Base-by-base conservation (phyloP, 2,329 filamentous ascomycete genomes). In the Alternaria brassicae region DNA sequence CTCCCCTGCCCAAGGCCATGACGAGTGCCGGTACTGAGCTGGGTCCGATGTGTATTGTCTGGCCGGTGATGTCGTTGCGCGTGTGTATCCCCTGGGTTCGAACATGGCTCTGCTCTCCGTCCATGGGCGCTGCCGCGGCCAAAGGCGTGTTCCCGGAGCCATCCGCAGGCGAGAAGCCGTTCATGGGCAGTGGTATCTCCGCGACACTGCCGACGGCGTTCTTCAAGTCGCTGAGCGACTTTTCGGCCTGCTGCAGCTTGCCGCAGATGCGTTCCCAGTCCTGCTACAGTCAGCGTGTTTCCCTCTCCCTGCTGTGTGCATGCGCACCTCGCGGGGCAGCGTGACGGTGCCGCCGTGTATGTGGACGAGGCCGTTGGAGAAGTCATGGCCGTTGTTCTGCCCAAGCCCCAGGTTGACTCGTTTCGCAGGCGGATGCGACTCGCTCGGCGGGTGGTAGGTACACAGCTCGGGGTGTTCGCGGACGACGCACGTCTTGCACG, bases 1-100 rank as follows among this genome's bases (percentile, higher is more conserved):
- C 77, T 5, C 79, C 80, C 56, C 80, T 72, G 12, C 81, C 80
- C 44, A 83, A 58, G 6, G 80, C 79, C 76, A 84, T 83, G 32
- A 89, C 84, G 60, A 88, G 84, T 10, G 86, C 86, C 12, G 88
- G 81, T 1, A 88, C 85, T 0, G 86, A 89, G 58, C 85, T 82
- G 32, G 85, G 86, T 15, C 86, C 86, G 30, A 89, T 76, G 71
- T 89, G 86, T 21, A 88, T 84, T 4, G 84, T 87, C 62, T 86
- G 84, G 62, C 85, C 84, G 56, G 85, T 84, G 44, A 85, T 76
- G 56, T 85, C 85, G 70, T 88, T 88, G 54, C 81, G 80, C 6
- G 86, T 85, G 72, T 88, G 86, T 23, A 88, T 83, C 3, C 86
- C 86, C 68, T 88, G 85, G 3, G 80, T 76, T 30, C 78, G 76